These are phyloP conservation scores for Globisporangium apiculatum DNA, from an alignment of 352 stramenopile species.

Conservation along the genomic window DNA sequence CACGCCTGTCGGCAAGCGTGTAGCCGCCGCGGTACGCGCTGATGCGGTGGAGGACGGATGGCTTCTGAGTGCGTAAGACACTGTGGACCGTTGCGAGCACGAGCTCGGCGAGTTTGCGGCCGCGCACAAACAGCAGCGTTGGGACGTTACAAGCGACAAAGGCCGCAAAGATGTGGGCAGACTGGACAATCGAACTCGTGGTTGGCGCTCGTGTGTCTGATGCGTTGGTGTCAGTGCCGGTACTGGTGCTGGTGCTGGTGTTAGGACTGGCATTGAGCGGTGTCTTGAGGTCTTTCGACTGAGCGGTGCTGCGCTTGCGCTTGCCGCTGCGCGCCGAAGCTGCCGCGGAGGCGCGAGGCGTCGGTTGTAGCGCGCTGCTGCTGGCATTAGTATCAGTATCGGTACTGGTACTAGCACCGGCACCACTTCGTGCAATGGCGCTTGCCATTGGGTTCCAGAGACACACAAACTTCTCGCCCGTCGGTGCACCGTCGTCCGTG, in stretches of 20 bases:
- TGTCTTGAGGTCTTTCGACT: too few relatives aligned
- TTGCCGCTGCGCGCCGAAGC: not conserved
- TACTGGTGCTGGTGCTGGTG: not conserved
- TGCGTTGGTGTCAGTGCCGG: not conserved
- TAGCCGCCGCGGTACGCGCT: constrained; percentile 96
- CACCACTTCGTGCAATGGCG: too few relatives aligned
- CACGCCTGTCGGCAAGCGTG: constrained; percentile 81
- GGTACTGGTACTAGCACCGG: constrained; percentile 8
- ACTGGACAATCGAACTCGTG: constrained; percentile 85
- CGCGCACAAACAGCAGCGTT: constrained; percentile 94
- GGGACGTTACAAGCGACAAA: constrained; percentile 87
- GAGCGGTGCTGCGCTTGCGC: not conserved
- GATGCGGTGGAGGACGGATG: constrained; percentile 62
- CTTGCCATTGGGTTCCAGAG: constrained; percentile 90
- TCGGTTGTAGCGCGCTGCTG: too few relatives aligned
- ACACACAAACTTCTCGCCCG: constrained; percentile 90
- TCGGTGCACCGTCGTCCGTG: constrained; percentile 88
- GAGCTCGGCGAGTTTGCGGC: constrained; percentile 91
- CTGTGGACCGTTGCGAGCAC: constrained; percentile 84
- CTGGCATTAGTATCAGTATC: not conserved
- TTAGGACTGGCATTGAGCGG: too few relatives aligned
- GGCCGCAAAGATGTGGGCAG: constrained; percentile 86
- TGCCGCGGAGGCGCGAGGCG: too few relatives aligned
- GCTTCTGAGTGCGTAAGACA: constrained; percentile 32
- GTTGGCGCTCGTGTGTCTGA: too few relatives aligned